A percentile compares a stretch with the other conserved stretches of the same genome.
Conservation (phyloP, 352 stramenopile species). For the Phytophthora cryptogea region DNA sequence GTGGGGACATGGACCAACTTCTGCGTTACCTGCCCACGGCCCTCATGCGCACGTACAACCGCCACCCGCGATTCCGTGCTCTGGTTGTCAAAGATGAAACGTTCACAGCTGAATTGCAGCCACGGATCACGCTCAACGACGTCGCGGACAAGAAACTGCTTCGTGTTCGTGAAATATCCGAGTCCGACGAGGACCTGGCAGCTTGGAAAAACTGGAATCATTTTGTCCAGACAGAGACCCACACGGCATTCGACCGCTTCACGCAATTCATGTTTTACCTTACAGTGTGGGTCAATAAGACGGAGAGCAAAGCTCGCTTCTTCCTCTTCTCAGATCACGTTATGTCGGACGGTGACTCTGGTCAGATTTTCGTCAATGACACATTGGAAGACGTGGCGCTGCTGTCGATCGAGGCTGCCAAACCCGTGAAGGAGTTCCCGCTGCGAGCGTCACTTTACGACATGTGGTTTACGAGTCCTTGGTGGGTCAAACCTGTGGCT, state of each 20-base stretch:
- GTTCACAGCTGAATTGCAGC: conserved; percentile 45
- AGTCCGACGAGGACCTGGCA: conserved; percentile 19
- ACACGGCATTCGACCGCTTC: conserved; percentile 46
- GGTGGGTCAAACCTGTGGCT: conserved; percentile 43
- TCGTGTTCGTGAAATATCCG: conserved; percentile 33
- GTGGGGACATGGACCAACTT: conserved; percentile 43
- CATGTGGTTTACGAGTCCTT: conserved; percentile 38
- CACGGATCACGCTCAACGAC: conserved; percentile 39
- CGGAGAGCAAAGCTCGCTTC: conserved; percentile 35
- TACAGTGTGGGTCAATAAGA: conserved; percentile 44
- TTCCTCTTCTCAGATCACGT: conserved; percentile 65
- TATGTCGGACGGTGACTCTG: conserved; percentile 59
- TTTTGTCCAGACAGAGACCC: conserved; percentile 40
- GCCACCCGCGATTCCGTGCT: conserved; percentile 56
- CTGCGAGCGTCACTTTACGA: conserved; percentile 53
- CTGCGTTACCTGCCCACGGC: conserved; percentile 50
- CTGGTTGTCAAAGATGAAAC: conserved; percentile 42
- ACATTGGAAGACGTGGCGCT: conserved; percentile 42
- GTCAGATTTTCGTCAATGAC: conserved; percentile 52
- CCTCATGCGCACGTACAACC: conserved; percentile 61
- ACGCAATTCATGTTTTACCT: conserved; percentile 55
- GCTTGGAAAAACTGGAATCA: conserved; percentile 40
- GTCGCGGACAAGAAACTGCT: conserved; percentile 35
- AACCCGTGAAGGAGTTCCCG: conserved; percentile 34
- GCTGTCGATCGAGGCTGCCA: conserved; percentile 34